These are phyloP conservation scores for Daldinia vernicosa DNA, from an alignment of 495 filamentous ascomycete genomes.

Conservation along the genomic window DNA sequence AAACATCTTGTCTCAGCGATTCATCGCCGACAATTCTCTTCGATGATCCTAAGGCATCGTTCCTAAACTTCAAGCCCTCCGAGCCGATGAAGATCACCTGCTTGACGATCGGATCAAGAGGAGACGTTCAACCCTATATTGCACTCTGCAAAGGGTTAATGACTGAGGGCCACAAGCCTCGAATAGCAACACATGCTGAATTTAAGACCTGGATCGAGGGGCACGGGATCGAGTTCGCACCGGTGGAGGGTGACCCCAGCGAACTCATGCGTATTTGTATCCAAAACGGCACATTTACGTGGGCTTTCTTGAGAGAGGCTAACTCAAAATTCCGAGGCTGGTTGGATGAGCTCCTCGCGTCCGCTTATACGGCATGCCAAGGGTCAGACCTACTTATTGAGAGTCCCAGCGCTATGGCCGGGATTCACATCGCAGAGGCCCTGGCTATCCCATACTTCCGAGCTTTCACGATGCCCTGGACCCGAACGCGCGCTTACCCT, in stretches of 20 bases:
- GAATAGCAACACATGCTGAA: slow-evolving; percentile 91
- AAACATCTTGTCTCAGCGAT: slow-evolving; percentile 60
- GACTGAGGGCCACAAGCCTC: slow-evolving; percentile 84
- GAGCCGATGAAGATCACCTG: slow-evolving; percentile 88
- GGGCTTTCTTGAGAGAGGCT: slow-evolving; percentile 86
- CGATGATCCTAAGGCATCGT: slow-evolving; percentile 90
- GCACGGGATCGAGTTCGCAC: slow-evolving; percentile 91
- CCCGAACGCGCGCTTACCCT: slow-evolving; percentile 91
- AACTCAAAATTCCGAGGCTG: slow-evolving; percentile 90
- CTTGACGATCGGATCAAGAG: slow-evolving; percentile 92
- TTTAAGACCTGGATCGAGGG: slow-evolving; percentile 88
- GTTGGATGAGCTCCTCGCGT: slow-evolving; percentile 86
- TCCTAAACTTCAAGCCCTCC: slow-evolving; percentile 92
- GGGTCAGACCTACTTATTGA: slow-evolving; percentile 91
- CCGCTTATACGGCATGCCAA: slow-evolving; percentile 88
- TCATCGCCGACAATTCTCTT: slow-evolving; percentile 78
- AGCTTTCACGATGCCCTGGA: slow-evolving; percentile 99
- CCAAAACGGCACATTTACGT: slow-evolving; percentile 97
- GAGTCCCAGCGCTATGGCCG: slow-evolving; percentile 96
- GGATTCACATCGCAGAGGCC: slow-evolving; percentile 98
- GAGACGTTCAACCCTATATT: slow-evolving; percentile 98
- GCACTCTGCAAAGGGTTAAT: slow-evolving; percentile 91
- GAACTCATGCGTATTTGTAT: slow-evolving; percentile 97
- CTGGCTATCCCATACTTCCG: slow-evolving; percentile 94
- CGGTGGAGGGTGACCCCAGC: slow-evolving; percentile 89